These are phyloP conservation scores for Schoenoplectus tabernaemontani DNA, from an alignment of 202 grass and related monocot species.

Conservation along the genomic window DNA sequence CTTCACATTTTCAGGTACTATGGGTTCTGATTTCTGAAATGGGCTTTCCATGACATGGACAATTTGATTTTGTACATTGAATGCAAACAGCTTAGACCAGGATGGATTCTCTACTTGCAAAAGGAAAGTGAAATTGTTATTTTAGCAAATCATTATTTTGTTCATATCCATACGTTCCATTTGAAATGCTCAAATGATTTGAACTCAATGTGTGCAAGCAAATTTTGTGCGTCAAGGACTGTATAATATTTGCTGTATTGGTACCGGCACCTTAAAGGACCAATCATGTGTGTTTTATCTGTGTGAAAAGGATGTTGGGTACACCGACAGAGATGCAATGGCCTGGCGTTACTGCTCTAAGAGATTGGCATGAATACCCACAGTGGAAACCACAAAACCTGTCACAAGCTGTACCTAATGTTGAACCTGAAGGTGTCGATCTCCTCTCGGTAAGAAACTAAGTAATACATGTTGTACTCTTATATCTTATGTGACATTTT, in stretches of 20 bases:
- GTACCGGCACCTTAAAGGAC: background rate
- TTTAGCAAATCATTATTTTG: background rate
- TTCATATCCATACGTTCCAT: background rate
- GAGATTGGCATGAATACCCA: slow-evolving; percentile 82
- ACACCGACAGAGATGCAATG: slow-evolving; percentile 71
- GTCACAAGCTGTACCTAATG: slow-evolving; percentile 39
- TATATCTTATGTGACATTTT: no score
- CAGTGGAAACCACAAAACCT: slow-evolving; percentile 64
- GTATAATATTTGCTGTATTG: background rate
- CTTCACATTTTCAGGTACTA: slow-evolving; percentile 89
- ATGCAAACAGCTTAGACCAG: background rate
- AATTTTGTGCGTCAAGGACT: background rate
- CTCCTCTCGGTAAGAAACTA: slow-evolving; percentile 50
- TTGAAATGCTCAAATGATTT: background rate
- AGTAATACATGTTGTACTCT: no score
- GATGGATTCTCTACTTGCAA: background rate
- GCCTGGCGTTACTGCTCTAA: slow-evolving; percentile 57
- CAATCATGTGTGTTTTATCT: background rate
- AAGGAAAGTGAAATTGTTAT: background rate
- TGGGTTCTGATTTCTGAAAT: slow-evolving; percentile 11
- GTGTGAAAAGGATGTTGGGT: slow-evolving; percentile 60
- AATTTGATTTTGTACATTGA: background rate
- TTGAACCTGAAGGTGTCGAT: slow-evolving; percentile 60
- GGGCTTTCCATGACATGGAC: background rate
- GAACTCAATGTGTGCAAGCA: background rate